phyloP scores from a whole-genome alignment of 805 yeast species.

The Candida arabinofermentans region DNA sequence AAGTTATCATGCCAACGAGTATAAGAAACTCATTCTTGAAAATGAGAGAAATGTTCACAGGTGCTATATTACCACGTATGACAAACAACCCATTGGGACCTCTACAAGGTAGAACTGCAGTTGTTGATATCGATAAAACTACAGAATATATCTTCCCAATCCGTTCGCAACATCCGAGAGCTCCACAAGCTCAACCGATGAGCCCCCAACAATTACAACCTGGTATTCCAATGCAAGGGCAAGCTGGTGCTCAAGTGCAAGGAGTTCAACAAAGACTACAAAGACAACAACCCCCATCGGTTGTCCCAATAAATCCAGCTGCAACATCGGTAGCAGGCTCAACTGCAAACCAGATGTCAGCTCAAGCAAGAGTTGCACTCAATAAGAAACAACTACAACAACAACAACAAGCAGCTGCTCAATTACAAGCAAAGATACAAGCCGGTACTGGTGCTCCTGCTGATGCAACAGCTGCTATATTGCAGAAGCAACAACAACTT shows the following conservation, averaged over 20 bases:
- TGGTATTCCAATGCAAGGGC: constrained; percentile 1
- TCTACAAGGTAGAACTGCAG: constrained; percentile 73
- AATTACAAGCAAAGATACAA: neutral
- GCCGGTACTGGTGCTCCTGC: neutral
- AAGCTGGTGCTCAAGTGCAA: neutral
- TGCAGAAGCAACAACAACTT: constrained; percentile 6
- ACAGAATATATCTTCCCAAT: constrained; percentile 58
- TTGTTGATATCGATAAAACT: constrained; percentile 68
- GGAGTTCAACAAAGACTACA: constrained; percentile 3
- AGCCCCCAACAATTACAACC: constrained; percentile 5
- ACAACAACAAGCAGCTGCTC: neutral
- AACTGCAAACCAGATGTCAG: neutral
- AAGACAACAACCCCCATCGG: neutral
- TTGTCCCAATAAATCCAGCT: neutral
- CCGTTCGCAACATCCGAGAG: constrained; percentile 41
- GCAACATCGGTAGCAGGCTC: neutral
- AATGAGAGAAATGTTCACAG: constrained; percentile 92
- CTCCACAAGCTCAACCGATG: constrained; percentile 4
- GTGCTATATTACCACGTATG: constrained; percentile 68
- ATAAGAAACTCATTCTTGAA: constrained; percentile 71
- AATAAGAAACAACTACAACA: constrained; percentile 6
- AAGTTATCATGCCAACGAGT: constrained; percentile 64
- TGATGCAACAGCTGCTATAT: neutral
- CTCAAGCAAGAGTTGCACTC: neutral
- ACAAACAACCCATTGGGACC: constrained; percentile 63